Evolutionary conservation across 2,329 filamentous ascomycete genomes (phyloP), one percentile per base, ranked within the genome.

Genomic region (Harringtonia lauricola): DNA sequence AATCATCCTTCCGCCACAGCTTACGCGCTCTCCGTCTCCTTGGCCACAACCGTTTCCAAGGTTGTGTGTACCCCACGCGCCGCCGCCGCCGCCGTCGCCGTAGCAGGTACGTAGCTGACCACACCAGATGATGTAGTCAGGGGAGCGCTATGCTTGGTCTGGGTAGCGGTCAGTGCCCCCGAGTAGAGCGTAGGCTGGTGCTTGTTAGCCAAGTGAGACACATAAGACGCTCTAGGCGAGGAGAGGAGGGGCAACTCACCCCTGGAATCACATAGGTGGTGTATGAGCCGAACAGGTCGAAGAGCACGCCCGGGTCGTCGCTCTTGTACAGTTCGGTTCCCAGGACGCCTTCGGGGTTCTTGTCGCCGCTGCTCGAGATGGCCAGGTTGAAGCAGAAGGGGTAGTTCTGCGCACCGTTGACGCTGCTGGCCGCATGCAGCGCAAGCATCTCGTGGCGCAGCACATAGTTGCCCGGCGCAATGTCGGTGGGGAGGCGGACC

Each of bases 371-470:
- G 46, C 47, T 41, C 15, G 36, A 39, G 26, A 52, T 38, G 24
- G 24, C 24, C 7, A 48, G 35, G 45, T 47, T 51, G 48, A 51
- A 47, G 43, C 48, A 49, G 30, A 45, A 49, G 12, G 47, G 48
- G 34, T 52, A 49, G 45, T 48, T 49, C 41, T 51, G 51, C 28
- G 50, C 48, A n/a, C 48, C 50, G 41, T 50, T 49, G 38, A 43
- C 28, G 29, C n/a, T n/a, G n/a, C n/a, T 46, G 29, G 46, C 47
- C 15, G 42, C 42, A 47, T 50, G 51, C 40, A 52, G 51, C 3
- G 48, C 49, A 38, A 73, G 71, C 49, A 71, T 71, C 57, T 74
- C 70, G 50, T 71, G 67, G 35, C 70, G 63, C 40, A 74, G 58
- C 35, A 74, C 67, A 46, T 73, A 74, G 55, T 69, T 70, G 2